Base-by-base conservation (phyloP, 1,284 basidiomycete species). In the Taiwanofungus camphoratus region DNA sequence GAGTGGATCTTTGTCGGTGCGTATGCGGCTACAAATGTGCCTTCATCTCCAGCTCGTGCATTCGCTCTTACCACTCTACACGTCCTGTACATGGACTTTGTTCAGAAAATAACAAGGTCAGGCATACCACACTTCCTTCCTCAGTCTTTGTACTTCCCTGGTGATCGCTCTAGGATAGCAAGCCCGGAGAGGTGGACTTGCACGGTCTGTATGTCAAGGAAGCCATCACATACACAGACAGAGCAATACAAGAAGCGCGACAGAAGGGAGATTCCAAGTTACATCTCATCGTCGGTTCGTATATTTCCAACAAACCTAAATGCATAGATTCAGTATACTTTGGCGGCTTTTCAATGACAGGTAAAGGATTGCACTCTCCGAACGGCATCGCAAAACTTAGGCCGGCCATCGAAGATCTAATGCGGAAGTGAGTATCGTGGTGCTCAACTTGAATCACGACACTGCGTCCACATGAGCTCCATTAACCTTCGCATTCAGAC, bases 141-240 rank as follows among this genome's bases (percentile, higher is more conserved):
- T n/a, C n/a, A n/a, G n/a, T n/a, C n/a, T n/a, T n/a, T n/a, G n/a
- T n/a, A n/a, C n/a, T n/a, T n/a, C n/a, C n/a, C n/a, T n/a, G n/a
- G 16, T 41, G 11, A n/a, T 18, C 3, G 12, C 15, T 50, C 20
- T 53, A 86, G 82, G 77, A 86, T 45, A 82, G 82, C 44, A 64
- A 76, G 39, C 73, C 73, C 1, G 87, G 82, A 2, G 87, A 92
- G 57, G 71, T 96, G 36, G 89, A 99, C 63, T 69, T 99, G 31
- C 92, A 95, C 59, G 92, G 92, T 1, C 68, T 99, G 5, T 96
- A 91, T 62, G 92, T 95, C 39, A 91, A 92, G 56, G 95, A 99
- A 64, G 88, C 91, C n/a, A 77, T 92, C 38, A 69, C 73, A 35
- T 73, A 73, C 44, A 81, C 78, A 1, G 89, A 93, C 48, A 58